A percentile compares a stretch with the other conserved stretches of the same genome.
Evolutionary conservation across 108 stramenopile species (phyloP).

Genomic region (Cyclotella atomus): DNA sequence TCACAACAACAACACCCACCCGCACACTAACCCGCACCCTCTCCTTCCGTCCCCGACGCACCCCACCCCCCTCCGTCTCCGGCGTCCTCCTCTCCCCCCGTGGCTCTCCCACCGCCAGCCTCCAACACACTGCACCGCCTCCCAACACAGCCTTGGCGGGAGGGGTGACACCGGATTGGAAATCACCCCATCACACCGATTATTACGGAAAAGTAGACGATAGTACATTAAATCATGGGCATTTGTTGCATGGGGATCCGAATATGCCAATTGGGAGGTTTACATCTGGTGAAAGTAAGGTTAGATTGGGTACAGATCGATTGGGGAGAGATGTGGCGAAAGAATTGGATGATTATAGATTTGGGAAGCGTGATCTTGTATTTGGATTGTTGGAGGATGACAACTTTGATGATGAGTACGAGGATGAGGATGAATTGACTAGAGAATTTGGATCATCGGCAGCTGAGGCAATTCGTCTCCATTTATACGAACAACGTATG

Average conservation of each 20-base stretch:
- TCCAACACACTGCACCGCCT: neutral
- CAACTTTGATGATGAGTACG: neutral
- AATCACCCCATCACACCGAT: slow-evolving; percentile 48
- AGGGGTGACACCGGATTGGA: slow-evolving; percentile 22
- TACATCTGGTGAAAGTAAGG: slow-evolving; percentile 23
- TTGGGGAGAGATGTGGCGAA: slow-evolving; percentile 8
- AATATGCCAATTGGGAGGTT: slow-evolving; percentile 39
- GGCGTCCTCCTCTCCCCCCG: slow-evolving; percentile 40
- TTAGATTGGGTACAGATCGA: slow-evolving; percentile 6
- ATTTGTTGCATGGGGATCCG: slow-evolving; percentile 48
- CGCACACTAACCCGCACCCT: slow-evolving; percentile 3
- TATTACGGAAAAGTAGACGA: slow-evolving; percentile 40
- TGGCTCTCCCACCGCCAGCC: slow-evolving; percentile 19
- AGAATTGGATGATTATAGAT: slow-evolving; percentile 24
- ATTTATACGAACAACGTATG: slow-evolving; percentile 9
- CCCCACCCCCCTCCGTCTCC: slow-evolving; percentile 40
- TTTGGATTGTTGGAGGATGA: neutral
- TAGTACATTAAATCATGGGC: slow-evolving; percentile 27
- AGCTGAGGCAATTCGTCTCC: slow-evolving; percentile 43
- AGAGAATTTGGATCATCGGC: slow-evolving; percentile 43
- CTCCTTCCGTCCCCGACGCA: slow-evolving; percentile 45
- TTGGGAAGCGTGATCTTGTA: neutral
- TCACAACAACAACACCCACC: neutral
- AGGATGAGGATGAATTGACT: slow-evolving; percentile 29
- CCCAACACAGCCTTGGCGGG: slow-evolving; percentile 17